These are phyloP conservation scores for Asterionellopsis glacialis DNA, from an alignment of 108 stramenopile genomes.

Conservation along the genomic window DNA sequence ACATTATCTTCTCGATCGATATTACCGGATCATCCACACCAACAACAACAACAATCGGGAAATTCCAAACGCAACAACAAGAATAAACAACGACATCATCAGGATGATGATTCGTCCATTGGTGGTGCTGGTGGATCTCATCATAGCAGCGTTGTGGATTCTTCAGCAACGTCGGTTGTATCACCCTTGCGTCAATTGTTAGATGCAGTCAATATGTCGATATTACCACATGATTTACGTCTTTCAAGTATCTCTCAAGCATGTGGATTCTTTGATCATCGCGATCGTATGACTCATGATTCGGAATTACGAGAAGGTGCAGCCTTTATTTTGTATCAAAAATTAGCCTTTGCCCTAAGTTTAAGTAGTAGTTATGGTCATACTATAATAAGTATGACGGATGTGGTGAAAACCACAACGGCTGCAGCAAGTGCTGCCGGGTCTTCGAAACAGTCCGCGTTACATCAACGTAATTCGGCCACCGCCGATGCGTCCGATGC, in stretches of 20 bases:
- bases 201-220: slow-evolving; percentile 49
- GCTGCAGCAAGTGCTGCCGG: too few species aligned
- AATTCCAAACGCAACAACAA: background rate
- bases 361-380: background rate
- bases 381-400: background rate
- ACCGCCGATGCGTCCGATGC: slow-evolving; percentile 9
- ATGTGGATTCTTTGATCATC: slow-evolving; percentile 45
- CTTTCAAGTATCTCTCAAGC: slow-evolving; percentile 32
- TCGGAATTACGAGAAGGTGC: slow-evolving; percentile 40
- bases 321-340: slow-evolving; percentile 44
- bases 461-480: background rate
- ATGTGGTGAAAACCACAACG: background rate
- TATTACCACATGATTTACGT: slow-evolving; percentile 36
- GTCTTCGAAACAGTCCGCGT: background rate
- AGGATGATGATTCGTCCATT: background rate
- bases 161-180: slow-evolving; percentile 8
- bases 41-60: background rate
- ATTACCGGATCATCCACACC: background rate
- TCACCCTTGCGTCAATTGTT: slow-evolving; percentile 38
- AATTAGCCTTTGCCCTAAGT: slow-evolving; percentile 31
- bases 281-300: slow-evolving; percentile 40
- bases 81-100: too few species aligned
- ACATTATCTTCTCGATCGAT: too few species aligned
- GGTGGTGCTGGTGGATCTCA: background rate
- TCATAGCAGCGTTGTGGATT: background rate